Conservation (phyloP, 192 early-diverging fungal species). For the Powellomyces hirtus region DNA sequence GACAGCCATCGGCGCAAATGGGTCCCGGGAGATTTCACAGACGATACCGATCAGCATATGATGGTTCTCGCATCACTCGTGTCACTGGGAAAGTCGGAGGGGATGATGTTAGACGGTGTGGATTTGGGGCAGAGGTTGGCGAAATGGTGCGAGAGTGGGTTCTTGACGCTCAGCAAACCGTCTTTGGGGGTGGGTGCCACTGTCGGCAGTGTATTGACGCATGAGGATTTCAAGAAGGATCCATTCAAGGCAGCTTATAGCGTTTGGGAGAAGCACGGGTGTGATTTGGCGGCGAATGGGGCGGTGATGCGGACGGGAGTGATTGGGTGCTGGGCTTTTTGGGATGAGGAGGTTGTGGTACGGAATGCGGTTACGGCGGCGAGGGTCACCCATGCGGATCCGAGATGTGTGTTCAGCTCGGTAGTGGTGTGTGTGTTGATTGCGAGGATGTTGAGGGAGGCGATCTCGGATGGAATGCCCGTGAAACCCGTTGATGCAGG, state of each 20-base stretch:
- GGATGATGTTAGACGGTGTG: constrained; percentile 36
- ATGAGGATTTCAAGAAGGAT: constrained; percentile 43
- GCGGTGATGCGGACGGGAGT: constrained; percentile 47
- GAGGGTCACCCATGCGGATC: constrained; percentile 48
- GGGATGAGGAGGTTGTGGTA: neutral
- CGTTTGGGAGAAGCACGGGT: constrained; percentile 32
- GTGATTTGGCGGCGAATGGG: constrained; percentile 40
- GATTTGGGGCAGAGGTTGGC: constrained; percentile 50
- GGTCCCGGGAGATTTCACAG: constrained; percentile 49
- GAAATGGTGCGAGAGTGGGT: constrained; percentile 52
- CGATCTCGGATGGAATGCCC: neutral
- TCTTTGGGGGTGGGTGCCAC: constrained; percentile 57
- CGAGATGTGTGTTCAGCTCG: constrained; percentile 40
- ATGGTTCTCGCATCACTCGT: constrained; percentile 33
- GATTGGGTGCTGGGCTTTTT: constrained; percentile 20
- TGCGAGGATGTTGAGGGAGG: neutral
- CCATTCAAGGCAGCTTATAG: constrained; percentile 42
- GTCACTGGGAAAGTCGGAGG: no score
- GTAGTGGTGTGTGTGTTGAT: constrained; percentile 33
- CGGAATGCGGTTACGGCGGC: constrained; percentile 18
- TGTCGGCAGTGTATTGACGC: constrained; percentile 46
- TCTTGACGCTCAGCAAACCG: constrained; percentile 53
- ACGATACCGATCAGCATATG: constrained; percentile 61
- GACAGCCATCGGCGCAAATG: constrained; percentile 46
- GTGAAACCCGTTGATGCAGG: no score